A percentile compares a stretch with the other conserved stretches of the same genome.
Conservation (phyloP, 1,284 basidiomycete species). For the Schizopora paradoxa region DNA sequence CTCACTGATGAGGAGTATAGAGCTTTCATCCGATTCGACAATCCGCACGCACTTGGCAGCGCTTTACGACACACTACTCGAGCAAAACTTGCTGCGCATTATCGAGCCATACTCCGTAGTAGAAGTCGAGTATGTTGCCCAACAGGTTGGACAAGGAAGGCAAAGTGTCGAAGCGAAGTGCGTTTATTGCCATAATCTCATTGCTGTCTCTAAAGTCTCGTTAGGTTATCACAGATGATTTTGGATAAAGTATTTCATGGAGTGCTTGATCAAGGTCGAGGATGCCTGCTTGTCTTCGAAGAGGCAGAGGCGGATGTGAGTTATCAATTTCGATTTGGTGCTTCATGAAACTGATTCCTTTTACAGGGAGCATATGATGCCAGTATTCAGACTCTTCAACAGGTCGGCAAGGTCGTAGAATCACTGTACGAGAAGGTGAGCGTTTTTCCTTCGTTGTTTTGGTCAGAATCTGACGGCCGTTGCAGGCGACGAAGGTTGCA, state of each 20-base stretch:
- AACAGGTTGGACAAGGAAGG: slow-evolving; percentile 84
- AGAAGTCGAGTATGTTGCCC: slow-evolving; percentile 86
- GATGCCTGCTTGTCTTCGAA: slow-evolving; percentile 89
- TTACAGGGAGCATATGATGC: slow-evolving; percentile 61
- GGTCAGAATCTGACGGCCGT: slow-evolving; percentile 8
- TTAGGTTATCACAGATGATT: slow-evolving; percentile 94
- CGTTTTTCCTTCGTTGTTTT: slow-evolving; percentile 16
- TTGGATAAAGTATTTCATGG: slow-evolving; percentile 93
- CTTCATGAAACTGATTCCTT: neutral
- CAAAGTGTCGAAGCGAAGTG: slow-evolving; percentile 95
- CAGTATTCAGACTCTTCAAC: slow-evolving; percentile 83
- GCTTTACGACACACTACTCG: slow-evolving; percentile 91
- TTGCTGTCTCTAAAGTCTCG: slow-evolving; percentile 1
- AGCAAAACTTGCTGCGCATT: slow-evolving; percentile 91
- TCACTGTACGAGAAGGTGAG: slow-evolving; percentile 83
- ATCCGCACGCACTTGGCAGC: slow-evolving; percentile 91
- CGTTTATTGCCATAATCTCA: slow-evolving; percentile 26
- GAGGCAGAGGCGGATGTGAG: slow-evolving; percentile 78
- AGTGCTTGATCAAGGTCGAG: slow-evolving; percentile 91
- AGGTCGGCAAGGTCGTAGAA: slow-evolving; percentile 89
- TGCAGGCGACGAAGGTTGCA: slow-evolving; percentile 44
- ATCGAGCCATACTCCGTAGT: slow-evolving; percentile 94
- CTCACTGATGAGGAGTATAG: slow-evolving; percentile 34
- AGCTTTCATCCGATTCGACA: slow-evolving; percentile 89
- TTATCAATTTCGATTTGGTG: slow-evolving; percentile 16